Evolutionary conservation across 805 yeast species (phyloP).

Genomic region (Monosporozyma yasuniensis): DNA sequence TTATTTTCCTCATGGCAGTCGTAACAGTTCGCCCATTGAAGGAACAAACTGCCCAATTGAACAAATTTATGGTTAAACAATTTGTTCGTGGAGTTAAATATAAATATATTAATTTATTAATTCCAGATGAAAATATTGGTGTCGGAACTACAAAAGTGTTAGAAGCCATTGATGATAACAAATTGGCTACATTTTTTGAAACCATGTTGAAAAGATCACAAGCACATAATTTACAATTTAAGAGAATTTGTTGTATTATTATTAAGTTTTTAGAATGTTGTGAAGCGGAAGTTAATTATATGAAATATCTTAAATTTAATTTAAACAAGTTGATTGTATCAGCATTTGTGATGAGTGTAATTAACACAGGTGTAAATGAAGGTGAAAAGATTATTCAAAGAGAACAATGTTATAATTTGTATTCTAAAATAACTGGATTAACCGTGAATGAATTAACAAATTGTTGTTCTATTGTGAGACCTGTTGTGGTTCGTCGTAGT

Average conservation of each 20-base stretch:
- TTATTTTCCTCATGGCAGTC: background rate
- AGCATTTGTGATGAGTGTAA: constrained; percentile 16
- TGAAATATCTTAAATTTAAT: constrained; percentile 14
- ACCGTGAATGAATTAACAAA: constrained; percentile 15
- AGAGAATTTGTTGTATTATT: constrained; percentile 19
- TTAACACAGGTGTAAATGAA: constrained; percentile 9
- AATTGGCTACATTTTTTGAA: constrained; percentile 8
- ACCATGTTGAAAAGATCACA: constrained; percentile 13
- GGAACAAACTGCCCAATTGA: constrained; percentile 4
- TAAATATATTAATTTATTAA: constrained; percentile 10
- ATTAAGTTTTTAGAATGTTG: constrained; percentile 19
- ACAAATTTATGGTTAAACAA: constrained; percentile 13
- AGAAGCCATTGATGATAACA: background rate
- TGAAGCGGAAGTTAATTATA: constrained; percentile 13
- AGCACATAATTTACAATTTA: constrained; percentile 16
- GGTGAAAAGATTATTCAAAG: constrained; percentile 9
- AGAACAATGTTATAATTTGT: constrained; percentile 11
- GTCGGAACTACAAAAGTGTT: background rate
- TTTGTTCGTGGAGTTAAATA: constrained; percentile 10
- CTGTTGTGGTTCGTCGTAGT: constrained; percentile 14
- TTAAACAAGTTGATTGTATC: constrained; percentile 17
- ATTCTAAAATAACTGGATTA: constrained; percentile 18
- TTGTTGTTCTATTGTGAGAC: constrained; percentile 23
- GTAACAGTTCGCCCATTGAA: background rate
- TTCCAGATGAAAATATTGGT: background rate